Evolutionary conservation across 2,329 filamentous ascomycete species (phyloP), one percentile per base, ranked within the genome.

Genomic region (Whalleya microplaca): DNA sequence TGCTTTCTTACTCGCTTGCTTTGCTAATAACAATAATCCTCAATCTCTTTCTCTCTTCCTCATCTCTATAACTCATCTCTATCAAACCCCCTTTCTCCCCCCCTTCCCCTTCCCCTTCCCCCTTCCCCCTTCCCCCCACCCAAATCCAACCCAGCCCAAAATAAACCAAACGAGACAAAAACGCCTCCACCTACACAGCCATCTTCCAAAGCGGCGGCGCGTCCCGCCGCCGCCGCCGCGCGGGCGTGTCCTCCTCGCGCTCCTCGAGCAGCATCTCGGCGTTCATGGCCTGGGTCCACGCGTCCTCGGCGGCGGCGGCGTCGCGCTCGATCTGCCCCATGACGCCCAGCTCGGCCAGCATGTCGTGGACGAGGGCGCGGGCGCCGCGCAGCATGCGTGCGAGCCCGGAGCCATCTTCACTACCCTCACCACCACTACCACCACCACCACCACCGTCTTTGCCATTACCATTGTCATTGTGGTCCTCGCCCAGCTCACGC

Each of bases 261-360:
- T 52, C 68, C 48, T 66, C 63, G 40, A 69, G 56, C 20, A n/a
- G n/a, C n/a, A n/a, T 74, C 73, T 46, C 76, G 68, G 64, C n/a
- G n/a, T 81, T 85, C 74, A 83, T 80, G 55, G 66, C 73, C 69
- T 77, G 76, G 43, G 89, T 82, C 83, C 86, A 88, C 42, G 75
- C 76, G 53, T 78, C 78, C 71, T 90, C 87, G 44, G 79, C 76
- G 45, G 71, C 73, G 50, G 84, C 71, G 3, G 84, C 81, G 63
- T 85, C 84, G 45, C 73, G 74, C 72, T 88, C 84, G 53, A 90
- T 82, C 64, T 80, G 77, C 53, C 78, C 78, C 86, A 90, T 89
- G 56, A 80, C 58, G n/a, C 71, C 71, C 59, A 90, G 72, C 74
- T 89, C 87, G n/a, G 74, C 75, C 44, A 86, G 70, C 85, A 89